Evolutionary conservation across 805 yeast genomes (phyloP).

Genomic region (Komagataella ulmi): DNA sequence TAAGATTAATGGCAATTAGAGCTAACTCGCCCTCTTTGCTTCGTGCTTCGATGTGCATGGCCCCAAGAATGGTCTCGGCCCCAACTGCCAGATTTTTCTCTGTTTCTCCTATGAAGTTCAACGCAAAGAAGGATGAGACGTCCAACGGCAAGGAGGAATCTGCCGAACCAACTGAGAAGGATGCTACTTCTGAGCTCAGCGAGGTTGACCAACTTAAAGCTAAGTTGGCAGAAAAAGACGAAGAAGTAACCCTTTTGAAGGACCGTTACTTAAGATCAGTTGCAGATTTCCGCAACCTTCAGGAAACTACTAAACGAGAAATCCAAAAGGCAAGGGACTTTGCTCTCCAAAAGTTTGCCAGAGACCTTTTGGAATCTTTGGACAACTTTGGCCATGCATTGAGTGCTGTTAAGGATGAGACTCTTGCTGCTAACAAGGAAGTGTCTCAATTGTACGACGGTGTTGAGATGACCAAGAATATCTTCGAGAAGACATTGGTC

Average conservation of each 20-base stretch:
- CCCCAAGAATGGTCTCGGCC: neutral
- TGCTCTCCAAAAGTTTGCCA: constrained; percentile 86
- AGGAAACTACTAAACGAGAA: constrained; percentile 81
- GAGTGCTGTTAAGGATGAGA: constrained; percentile 53
- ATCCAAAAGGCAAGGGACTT: constrained; percentile 78
- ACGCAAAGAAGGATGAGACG: constrained; percentile 13
- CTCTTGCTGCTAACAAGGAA: constrained; percentile 43
- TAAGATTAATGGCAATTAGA: neutral
- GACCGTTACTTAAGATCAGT: constrained; percentile 72
- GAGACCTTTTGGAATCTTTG: constrained; percentile 76
- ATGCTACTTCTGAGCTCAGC: constrained; percentile 7
- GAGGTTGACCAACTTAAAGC: constrained; percentile 28
- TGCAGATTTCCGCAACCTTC: constrained; percentile 89
- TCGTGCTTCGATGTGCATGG: neutral
- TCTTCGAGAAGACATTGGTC: constrained; percentile 71
- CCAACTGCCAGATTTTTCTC: constrained; percentile 12
- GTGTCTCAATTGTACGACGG: constrained; percentile 74
- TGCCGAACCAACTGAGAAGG: constrained; percentile 5
- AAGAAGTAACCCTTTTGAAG: constrained; percentile 70
- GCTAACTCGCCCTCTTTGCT: neutral
- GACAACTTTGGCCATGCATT: constrained; percentile 87
- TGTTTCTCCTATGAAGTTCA: constrained; percentile 10
- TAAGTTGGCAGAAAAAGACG: constrained; percentile 47
- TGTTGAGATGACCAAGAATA: constrained; percentile 77
- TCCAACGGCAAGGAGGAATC: constrained; percentile 10